Percentiles rank a stretch among this genome's conserved stretches.
Conservation (phyloP, 2,329 filamentous ascomycete species). For the Geosmithia flava region DNA sequence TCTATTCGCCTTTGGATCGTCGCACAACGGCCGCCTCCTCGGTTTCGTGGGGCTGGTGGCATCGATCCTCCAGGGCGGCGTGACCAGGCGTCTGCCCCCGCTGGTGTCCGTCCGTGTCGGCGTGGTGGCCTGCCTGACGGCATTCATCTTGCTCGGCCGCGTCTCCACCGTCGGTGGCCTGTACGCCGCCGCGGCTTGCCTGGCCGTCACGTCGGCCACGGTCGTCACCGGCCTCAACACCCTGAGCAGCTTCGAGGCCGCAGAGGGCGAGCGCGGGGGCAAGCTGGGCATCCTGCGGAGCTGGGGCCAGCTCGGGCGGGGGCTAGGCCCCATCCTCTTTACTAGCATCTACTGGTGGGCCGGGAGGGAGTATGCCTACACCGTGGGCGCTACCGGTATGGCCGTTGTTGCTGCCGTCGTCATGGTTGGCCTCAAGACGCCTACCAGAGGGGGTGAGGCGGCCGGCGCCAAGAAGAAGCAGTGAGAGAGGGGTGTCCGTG, state of each 20-base stretch:
- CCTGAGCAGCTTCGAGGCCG: conserved; percentile 80
- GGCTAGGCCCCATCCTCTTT: conserved; percentile 78
- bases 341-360: conserved; percentile 99
- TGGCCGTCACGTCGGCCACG: conserved; percentile 85
- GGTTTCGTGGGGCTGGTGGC: conserved; percentile 88
- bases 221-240: conserved; percentile 92
- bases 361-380: conserved; percentile 75
- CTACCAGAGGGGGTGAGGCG: conserved; percentile 20
- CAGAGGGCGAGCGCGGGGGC: conserved; percentile 65
- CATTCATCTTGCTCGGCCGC: conserved; percentile 68
- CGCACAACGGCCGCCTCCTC: conserved; percentile 72
- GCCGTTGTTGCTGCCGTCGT: conserved; percentile 58
- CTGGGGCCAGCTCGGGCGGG: conserved; percentile 78
- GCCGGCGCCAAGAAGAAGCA: conserved; percentile 7
- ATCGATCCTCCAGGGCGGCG: conserved; percentile 83
- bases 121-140: conserved; percentile 61
- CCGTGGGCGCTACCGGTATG: conserved; percentile 70
- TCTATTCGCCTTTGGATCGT: conserved; percentile 70
- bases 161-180: conserved; percentile 57
- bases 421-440: conserved; percentile 59
- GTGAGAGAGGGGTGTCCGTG: conserved; percentile 2
- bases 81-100: conserved; percentile 75
- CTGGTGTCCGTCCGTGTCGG: conserved; percentile 70
- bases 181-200: conserved; percentile 69
- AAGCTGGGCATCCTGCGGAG: conserved; percentile 75